Evolutionary conservation across 805 yeast genomes (phyloP).

Genomic region (Danielia oregonensis): DNA sequence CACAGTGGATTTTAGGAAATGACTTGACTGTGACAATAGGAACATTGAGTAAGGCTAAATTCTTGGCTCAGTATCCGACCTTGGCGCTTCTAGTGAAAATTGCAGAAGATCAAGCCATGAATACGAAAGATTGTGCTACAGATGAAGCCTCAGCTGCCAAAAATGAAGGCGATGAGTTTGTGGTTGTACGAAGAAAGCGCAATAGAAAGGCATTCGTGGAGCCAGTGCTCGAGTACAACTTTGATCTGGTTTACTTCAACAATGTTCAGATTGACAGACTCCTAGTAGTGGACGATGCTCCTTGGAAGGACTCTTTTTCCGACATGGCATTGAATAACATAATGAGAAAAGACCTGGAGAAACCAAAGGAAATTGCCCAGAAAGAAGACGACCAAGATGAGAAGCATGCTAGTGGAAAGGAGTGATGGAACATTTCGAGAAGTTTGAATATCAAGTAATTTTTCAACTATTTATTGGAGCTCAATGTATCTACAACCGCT

Average conservation of each 20-base stretch:
- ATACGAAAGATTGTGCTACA: not conserved
- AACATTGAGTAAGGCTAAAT: conserved; percentile 40
- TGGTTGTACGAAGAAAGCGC: conserved; percentile 15
- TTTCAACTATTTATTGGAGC: too few species aligned
- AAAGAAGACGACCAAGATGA: not conserved
- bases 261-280: conserved; percentile 17
- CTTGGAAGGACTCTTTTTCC: conserved; percentile 17
- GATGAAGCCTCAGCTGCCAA: conserved; percentile 1
- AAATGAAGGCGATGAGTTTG: conserved; percentile 18
- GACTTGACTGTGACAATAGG: conserved; percentile 53
- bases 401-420: too few species aligned
- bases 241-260: conserved; percentile 28
- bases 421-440: too few species aligned
- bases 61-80: conserved; percentile 41
- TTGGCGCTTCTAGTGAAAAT: conserved; percentile 37
- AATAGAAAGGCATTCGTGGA: conserved; percentile 24
- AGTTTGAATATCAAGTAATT: too few species aligned
- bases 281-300: conserved; percentile 21
- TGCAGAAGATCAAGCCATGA: conserved; percentile 2
- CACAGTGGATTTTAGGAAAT: conserved; percentile 47
- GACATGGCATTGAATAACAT: conserved; percentile 15
- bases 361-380: not conserved
- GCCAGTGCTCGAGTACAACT: conserved; percentile 30
- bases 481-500: too few species aligned
- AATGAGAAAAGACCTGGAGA: not conserved